A percentile compares a stretch with the other conserved stretches of the same genome.
Evolutionary conservation across 1,139 yeast genomes (phyloP).

Genomic region (Arxiozyma slooffiae): DNA sequence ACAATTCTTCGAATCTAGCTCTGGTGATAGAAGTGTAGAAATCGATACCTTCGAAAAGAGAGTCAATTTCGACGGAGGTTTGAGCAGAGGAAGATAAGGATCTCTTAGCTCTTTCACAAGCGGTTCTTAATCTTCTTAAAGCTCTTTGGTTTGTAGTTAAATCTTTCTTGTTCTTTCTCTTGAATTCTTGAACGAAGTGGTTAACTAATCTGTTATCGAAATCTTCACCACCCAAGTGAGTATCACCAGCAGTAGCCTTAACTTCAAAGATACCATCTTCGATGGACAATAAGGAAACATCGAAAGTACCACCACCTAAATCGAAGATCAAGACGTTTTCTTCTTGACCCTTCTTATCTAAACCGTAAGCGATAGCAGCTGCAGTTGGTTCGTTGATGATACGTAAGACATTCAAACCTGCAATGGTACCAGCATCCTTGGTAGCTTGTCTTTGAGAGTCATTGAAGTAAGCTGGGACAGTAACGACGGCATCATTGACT

Average conservation of each 20-base stretch:
- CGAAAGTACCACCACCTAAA: conserved; percentile 99
- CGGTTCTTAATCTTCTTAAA: conserved; percentile 79
- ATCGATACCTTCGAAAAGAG: conserved; percentile 90
- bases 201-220: conserved; percentile 73
- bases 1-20: conserved; percentile 84
- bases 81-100: conserved; percentile 78
- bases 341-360: conserved; percentile 82
- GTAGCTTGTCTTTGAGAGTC: conserved; percentile 99
- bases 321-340: conserved; percentile 89
- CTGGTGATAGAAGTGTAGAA: conserved; percentile 76
- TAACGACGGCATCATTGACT: conserved; percentile 91
- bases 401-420: conserved; percentile 94
- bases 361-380: conserved; percentile 98
- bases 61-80: conserved; percentile 82
- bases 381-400: conserved; percentile 98
- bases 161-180: conserved; percentile 76
- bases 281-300: conserved; percentile 89
- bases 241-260: conserved; percentile 99
- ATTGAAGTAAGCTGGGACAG: conserved; percentile 97
- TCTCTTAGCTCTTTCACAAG: conserved; percentile 90
- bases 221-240: conserved; percentile 61
- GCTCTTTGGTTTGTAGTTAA: conserved; percentile 70
- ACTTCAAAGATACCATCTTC: conserved; percentile 98
- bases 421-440: conserved; percentile 97
- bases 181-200: conserved; percentile 73